These are phyloP conservation scores for Globisporangium solare DNA, from an alignment of 352 stramenopile species.

Conservation along the genomic window DNA sequence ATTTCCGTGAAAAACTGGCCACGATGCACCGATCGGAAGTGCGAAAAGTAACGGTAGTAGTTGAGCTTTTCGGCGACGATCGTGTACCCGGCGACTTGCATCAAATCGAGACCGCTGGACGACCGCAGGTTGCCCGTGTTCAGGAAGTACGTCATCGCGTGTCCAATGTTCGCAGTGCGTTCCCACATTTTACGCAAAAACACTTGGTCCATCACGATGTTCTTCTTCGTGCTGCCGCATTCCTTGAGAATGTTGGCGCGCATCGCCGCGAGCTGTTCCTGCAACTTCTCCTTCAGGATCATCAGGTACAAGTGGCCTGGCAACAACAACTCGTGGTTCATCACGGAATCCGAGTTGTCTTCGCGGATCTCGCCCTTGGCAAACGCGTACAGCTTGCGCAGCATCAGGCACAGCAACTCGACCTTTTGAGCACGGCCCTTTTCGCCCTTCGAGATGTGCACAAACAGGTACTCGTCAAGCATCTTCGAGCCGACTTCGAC, in stretches of 20 bases:
- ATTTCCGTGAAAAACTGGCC: constrained; percentile 99
- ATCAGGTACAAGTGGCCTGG: constrained; percentile 94
- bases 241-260: constrained; percentile 83
- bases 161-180: constrained; percentile 84
- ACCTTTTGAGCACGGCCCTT: constrained; percentile 88
- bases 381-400: constrained; percentile 98
- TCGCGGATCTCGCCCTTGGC: constrained; percentile 91
- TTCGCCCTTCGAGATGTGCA: constrained; percentile 92
- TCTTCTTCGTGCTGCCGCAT: constrained; percentile 38
- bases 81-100: constrained; percentile 97
- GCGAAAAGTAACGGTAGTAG: constrained; percentile 98
- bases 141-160: constrained; percentile 98
- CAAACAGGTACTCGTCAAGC: constrained; percentile 94
- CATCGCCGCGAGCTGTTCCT: constrained; percentile 87
- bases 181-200: constrained; percentile 95
- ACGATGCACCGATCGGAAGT: constrained; percentile 98
- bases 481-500: constrained; percentile 88
- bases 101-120: constrained; percentile 96
- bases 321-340: constrained; percentile 97
- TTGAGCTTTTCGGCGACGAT: constrained; percentile 99
- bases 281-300: constrained; percentile 99
- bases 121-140: constrained; percentile 98
- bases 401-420: constrained; percentile 93
- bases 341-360: constrained; percentile 98
- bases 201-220: constrained; percentile 71